A percentile compares a stretch with the other conserved stretches of the same genome.
These are phyloP conservation scores for Gentiana straminea DNA, from an alignment of 257 asterid species.

Conservation along the genomic window DNA sequence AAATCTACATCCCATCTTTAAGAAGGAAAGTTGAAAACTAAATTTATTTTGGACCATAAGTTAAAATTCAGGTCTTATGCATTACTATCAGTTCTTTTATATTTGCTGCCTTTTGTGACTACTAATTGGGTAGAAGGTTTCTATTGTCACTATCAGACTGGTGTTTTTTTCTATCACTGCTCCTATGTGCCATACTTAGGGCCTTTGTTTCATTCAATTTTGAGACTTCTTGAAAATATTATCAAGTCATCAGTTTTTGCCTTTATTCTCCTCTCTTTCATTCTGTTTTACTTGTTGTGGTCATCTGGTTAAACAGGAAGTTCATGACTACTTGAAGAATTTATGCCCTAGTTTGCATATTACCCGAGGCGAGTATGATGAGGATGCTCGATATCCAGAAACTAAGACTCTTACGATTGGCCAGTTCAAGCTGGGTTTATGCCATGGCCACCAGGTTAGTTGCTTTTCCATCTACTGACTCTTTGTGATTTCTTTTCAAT, in stretches of 20 bases:
- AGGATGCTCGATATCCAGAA: slow-evolving; percentile 20
- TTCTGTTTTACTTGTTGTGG: background rate
- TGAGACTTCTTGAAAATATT: background rate
- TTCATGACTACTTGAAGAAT: slow-evolving; percentile 23
- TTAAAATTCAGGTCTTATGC: too few species aligned
- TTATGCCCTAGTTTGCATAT: slow-evolving; percentile 22
- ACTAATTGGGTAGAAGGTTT: too few species aligned
- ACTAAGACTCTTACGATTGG: slow-evolving; percentile 25
- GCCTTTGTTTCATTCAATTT: background rate
- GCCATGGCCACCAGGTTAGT: slow-evolving; percentile 23
- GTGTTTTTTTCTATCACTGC: background rate
- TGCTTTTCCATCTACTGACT: background rate
- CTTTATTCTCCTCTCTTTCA: background rate
- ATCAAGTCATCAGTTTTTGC: background rate
- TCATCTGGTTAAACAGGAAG: slow-evolving; percentile 14
- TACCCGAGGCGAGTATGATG: slow-evolving; percentile 23
- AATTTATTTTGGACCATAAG: too few species aligned
- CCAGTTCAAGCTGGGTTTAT: slow-evolving; percentile 24
- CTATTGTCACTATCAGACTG: background rate
- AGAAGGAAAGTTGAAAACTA: too few species aligned
- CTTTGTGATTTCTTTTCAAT: background rate
- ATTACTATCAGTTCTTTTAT: too few species aligned
- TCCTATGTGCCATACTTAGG: background rate
- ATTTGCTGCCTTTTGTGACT: too few species aligned
- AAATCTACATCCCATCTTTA: too few species aligned